These are phyloP conservation scores for Fusarium sacchari DNA, from an alignment of 2,329 filamentous ascomycete species.

Conservation along the genomic window DNA sequence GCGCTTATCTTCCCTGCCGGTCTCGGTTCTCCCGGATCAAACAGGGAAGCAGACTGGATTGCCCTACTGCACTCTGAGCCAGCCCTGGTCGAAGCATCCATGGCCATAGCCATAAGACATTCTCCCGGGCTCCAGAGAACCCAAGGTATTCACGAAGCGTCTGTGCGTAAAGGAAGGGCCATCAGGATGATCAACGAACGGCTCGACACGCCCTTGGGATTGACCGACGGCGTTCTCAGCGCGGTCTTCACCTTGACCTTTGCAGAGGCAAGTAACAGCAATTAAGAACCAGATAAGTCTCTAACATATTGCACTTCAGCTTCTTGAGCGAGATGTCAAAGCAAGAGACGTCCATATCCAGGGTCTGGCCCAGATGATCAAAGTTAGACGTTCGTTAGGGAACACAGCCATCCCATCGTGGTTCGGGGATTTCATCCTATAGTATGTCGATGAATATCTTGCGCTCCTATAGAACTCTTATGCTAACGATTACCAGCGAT, in stretches of 20 bases:
- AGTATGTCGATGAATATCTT: neutral
- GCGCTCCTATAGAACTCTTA: accelerated
- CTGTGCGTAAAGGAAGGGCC: slow-evolving; percentile 14
- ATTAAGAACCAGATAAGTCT: accelerated
- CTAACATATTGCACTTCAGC: neutral
- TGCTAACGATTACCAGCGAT: neutral
- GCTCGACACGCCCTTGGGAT: neutral
- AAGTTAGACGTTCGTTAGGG: neutral
- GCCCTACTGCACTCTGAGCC: slow-evolving; percentile 34
- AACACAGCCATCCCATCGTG: neutral
- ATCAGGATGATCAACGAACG: slow-evolving; percentile 27
- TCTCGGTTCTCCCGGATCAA: neutral
- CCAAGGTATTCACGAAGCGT: neutral
- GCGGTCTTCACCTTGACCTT: slow-evolving; percentile 35
- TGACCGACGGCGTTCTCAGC: slow-evolving; percentile 33
- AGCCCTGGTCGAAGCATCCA: slow-evolving; percentile 40
- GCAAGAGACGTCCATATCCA: slow-evolving; percentile 19
- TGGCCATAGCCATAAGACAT: slow-evolving; percentile 30
- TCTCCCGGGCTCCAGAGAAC: neutral
- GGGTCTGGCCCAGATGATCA: slow-evolving; percentile 23
- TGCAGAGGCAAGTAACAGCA: slow-evolving; percentile 6
- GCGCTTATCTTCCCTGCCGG: slow-evolving; percentile 3
- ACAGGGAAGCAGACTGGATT: slow-evolving; percentile 21
- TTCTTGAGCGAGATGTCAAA: slow-evolving; percentile 18
- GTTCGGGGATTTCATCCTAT: slow-evolving; percentile 16